A percentile compares a stretch with the other conserved stretches of the same genome.
Evolutionary conservation across 2,329 filamentous ascomycete genomes (phyloP).

Genomic region (Cryphonectria carpinicola): DNA sequence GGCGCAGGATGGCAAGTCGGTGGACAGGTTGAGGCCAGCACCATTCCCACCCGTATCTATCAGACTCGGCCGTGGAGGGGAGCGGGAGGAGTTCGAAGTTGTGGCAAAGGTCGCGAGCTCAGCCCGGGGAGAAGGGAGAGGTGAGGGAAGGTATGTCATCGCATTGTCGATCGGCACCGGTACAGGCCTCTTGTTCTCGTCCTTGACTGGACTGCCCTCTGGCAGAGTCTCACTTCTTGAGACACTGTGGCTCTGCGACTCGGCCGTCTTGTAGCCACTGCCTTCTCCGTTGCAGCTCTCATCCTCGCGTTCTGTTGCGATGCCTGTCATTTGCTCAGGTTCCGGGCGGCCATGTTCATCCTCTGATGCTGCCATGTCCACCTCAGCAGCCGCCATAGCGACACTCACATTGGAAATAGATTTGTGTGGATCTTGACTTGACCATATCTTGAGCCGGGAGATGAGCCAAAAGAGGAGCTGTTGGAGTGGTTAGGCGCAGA

Average conservation of each 20-base stretch:
- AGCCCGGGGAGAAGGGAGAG: constrained; percentile 9
- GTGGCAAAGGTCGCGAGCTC: constrained; percentile 6
- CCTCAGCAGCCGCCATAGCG: constrained; percentile 25
- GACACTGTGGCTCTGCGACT: not conserved
- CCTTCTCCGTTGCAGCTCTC: not conserved
- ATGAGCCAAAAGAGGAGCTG: not conserved
- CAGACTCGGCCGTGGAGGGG: not conserved
- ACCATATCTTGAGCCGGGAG: not conserved
- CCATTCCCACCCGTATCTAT: not conserved
- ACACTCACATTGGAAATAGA: not conserved
- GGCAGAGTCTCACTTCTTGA: not conserved
- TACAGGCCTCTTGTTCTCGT: constrained; percentile 5
- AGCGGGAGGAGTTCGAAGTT: not conserved
- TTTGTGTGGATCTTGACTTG: too few species aligned
- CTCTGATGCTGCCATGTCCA: constrained; percentile 15
- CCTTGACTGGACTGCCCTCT: not conserved
- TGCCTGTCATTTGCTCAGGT: constrained; percentile 3
- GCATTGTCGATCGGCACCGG: not conserved
- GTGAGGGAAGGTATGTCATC: constrained; percentile 13
- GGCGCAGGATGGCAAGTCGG: constrained; percentile 23
- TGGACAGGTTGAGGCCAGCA: constrained; percentile 11
- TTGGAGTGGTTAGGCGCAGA: not conserved
- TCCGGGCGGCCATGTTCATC: not conserved
- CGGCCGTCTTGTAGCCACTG: not conserved
- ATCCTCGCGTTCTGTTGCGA: not conserved